A percentile compares a stretch with the other conserved stretches of the same genome.
Evolutionary conservation across 2,329 filamentous ascomycete species (phyloP).

Genomic region (Colletotrichum siamense): DNA sequence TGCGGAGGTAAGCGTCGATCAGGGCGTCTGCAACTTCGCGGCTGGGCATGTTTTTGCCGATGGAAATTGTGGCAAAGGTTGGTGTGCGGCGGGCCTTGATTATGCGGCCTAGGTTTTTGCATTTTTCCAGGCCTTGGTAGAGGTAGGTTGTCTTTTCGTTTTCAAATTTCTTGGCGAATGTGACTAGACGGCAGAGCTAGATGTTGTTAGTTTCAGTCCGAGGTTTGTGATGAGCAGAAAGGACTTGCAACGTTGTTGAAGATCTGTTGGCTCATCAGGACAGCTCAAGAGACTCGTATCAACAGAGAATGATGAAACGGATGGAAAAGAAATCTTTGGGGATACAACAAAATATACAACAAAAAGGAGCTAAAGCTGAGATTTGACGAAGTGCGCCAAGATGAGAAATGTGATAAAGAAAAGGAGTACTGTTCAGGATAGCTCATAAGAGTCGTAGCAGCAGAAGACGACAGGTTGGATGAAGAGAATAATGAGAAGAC

Average conservation of each 20-base stretch:
- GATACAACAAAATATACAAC: no score
- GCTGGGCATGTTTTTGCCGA: slow-evolving; percentile 44
- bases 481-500: no score
- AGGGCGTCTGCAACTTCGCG: slow-evolving; percentile 53
- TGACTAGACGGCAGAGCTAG: slow-evolving; percentile 29
- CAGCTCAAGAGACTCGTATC: no score
- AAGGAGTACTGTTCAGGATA: no score
- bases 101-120: slow-evolving; percentile 44
- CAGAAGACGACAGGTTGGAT: no score
- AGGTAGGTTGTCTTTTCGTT: slow-evolving; percentile 34
- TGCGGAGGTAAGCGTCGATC: slow-evolving; percentile 58
- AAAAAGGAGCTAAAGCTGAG: no score
- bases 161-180: slow-evolving; percentile 25
- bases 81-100: slow-evolving; percentile 47
- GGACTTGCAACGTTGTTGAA: background rate
- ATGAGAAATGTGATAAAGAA: no score
- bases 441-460: no score
- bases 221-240: background rate
- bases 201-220: background rate
- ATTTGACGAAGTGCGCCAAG: no score
- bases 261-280: background rate
- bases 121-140: slow-evolving; percentile 37
- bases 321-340: no score
- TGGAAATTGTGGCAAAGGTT: slow-evolving; percentile 35
- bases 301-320: no score